Evolutionary conservation across 257 asterid species (phyloP), one percentile per base, ranked within the genome.

Genomic region (Rhazya stricta): DNA sequence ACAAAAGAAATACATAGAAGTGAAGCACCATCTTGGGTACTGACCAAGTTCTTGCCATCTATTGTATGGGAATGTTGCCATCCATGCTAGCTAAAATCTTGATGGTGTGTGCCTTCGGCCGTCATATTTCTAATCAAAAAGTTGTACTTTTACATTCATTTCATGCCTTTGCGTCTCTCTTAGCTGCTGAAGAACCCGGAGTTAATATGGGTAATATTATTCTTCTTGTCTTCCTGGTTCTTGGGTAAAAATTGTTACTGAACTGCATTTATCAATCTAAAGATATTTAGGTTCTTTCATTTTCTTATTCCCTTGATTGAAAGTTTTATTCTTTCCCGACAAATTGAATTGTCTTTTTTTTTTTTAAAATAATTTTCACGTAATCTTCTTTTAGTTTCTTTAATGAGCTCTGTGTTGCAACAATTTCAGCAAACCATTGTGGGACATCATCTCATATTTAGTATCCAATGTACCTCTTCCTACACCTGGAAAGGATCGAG

Each of bases 391-490:
- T 27, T 37, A 48, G 51, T 78, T 63, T 69, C 51, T 57, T 81
- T 79, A 76, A 73, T 77, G 78, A 84, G 77, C 80, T 83, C 74
- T 69, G 75, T 63, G 74, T 80, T 79, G 74, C 82, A 77, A 71
- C 73, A 42, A 86, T 89, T 94, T 87, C 95, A 94, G 99, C 92
- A 88, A 87, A 88, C 99, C 95, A 45, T 83, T 94, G 73, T 94
- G 99, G 99, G 96, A 94, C 62, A 86, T 89, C 73, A 83, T 94
- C 67, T 91, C 96, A 71, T 79, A 76, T 86, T 32, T 91, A 66
- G 90, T 94, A 41, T 90, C 95, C 81, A 85, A 88, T 83, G 92
- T 92, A 60, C 97, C 97, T 81, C 79, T 92, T 84, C 99, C 99
- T 81, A 86, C 87, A 56, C 97, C 97, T 84, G 99, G 99, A 79